Evolutionary conservation across 2,329 filamentous ascomycete genomes (phyloP).

Genomic region (Arthrobotrys pseudoclavata): DNA sequence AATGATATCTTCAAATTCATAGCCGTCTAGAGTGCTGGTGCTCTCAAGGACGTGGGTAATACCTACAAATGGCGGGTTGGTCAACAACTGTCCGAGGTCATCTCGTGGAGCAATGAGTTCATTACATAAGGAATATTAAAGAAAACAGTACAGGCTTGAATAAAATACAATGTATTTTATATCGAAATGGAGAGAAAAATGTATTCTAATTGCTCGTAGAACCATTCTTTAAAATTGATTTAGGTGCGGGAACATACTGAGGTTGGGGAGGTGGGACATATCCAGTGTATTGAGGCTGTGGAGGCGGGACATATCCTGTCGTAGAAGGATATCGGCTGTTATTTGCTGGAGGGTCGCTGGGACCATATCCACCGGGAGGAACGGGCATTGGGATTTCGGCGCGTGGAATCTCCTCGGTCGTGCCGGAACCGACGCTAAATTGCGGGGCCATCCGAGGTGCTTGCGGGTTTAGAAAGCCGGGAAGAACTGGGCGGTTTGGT

Average conservation of each 20-base stretch:
- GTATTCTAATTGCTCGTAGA: constrained; percentile 50
- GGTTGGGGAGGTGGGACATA: constrained; percentile 56
- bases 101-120: constrained; percentile 15
- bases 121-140: neutral
- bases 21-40: constrained; percentile 32
- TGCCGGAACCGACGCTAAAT: constrained; percentile 46
- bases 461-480: constrained; percentile 34
- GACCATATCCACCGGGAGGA: constrained; percentile 54
- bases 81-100: constrained; percentile 51
- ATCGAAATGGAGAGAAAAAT: constrained; percentile 11
- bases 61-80: constrained; percentile 55
- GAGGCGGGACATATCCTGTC: constrained; percentile 54
- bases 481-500: constrained; percentile 38
- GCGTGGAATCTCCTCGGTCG: constrained; percentile 58
- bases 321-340: constrained; percentile 51
- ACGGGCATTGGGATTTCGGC: constrained; percentile 58
- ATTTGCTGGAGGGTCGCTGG: constrained; percentile 21
- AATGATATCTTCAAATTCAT: constrained; percentile 35
- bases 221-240: constrained; percentile 59
- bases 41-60: constrained; percentile 49
- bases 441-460: constrained; percentile 56
- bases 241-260: constrained; percentile 60
- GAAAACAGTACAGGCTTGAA: constrained; percentile 18
- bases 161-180: constrained; percentile 26
- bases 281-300: constrained; percentile 36